Percentiles rank a stretch among this genome's conserved stretches.
phyloP scores from a whole-genome alignment of 176 grass and related monocot genomes.

The Thalia dealbata region DNA sequence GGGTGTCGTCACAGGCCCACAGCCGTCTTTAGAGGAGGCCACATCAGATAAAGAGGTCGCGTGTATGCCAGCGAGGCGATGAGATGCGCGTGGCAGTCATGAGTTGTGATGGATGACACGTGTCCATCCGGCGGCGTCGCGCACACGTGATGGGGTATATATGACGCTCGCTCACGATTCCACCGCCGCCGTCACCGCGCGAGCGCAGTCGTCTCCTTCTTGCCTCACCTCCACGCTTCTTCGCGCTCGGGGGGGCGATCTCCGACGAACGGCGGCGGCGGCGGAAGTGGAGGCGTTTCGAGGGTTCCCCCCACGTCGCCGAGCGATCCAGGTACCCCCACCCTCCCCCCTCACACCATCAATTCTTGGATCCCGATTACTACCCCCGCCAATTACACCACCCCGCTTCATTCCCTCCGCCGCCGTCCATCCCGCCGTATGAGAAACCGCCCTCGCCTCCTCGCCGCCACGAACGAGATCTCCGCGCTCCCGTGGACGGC shows the following conservation, averaged over 20 bases:
- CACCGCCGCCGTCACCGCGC: too few relatives aligned
- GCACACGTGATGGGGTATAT: too few relatives aligned
- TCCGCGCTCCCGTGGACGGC: conserved; percentile 1
- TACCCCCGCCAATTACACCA: conserved; percentile 17
- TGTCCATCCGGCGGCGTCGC: too few relatives aligned
- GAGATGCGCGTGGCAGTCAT: too few relatives aligned
- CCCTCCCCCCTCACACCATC: conserved; percentile 1
- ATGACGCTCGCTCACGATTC: too few relatives aligned
- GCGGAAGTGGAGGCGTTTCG: neutral
- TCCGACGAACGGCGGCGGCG: neutral
- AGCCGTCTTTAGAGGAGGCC: too few relatives aligned
- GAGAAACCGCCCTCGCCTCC: neutral
- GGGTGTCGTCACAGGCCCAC: too few relatives aligned
- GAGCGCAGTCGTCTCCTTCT: too few relatives aligned
- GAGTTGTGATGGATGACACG: too few relatives aligned
- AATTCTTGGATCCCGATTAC: conserved; percentile 6
- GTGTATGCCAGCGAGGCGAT: too few relatives aligned
- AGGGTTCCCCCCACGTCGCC: neutral
- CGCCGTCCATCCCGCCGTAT: neutral
- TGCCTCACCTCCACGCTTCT: too few relatives aligned
- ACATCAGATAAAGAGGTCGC: too few relatives aligned
- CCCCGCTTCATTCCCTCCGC: conserved; percentile 9
- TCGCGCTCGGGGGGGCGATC: neutral
- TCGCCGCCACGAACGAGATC: conserved; percentile 3
- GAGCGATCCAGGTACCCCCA: conserved; percentile 34